phyloP scores from a whole-genome alignment of 2,329 filamentous ascomycete species.

The Talaromyces sp. region DNA sequence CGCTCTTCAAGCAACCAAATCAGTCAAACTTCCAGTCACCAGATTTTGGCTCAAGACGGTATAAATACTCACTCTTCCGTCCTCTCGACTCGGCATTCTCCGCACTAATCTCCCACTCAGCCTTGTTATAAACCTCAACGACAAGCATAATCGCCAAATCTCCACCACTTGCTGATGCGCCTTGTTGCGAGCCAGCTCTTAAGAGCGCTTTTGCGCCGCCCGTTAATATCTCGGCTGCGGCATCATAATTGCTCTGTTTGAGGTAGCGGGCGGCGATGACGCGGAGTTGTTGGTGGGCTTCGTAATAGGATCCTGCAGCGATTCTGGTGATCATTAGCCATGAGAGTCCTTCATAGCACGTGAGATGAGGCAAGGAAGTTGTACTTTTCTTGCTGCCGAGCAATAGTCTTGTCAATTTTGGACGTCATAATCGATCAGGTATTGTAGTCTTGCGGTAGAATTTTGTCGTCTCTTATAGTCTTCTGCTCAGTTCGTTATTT shows the following conservation, averaged over 20 bases:
- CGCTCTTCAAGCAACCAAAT: constrained; percentile 41
- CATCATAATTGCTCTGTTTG: constrained; percentile 77
- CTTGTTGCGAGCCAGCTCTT: constrained; percentile 59
- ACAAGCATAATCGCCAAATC: constrained; percentile 84
- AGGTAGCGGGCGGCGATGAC: constrained; percentile 92
- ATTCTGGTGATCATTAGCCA: constrained; percentile 55
- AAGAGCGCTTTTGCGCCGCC: constrained; percentile 81
- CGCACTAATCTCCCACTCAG: constrained; percentile 62
- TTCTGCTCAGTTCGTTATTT: not conserved
- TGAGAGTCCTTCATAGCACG: not conserved
- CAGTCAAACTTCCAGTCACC: not conserved
- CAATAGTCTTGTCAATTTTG: constrained; percentile 65
- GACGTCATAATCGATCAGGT: constrained; percentile 35
- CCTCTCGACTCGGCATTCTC: constrained; percentile 62
- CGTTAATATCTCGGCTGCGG: constrained; percentile 81
- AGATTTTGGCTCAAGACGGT: not conserved
- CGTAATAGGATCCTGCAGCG: constrained; percentile 88
- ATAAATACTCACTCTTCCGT: constrained; percentile 47
- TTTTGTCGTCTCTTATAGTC: not conserved
- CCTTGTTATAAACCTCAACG: constrained; percentile 86
- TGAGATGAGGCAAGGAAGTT: not conserved
- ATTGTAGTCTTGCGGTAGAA: too few relatives aligned
- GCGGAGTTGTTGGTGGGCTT: constrained; percentile 96
- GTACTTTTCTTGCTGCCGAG: constrained; percentile 72
- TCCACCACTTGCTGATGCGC: constrained; percentile 89